Evolutionary conservation across 768 basidiomycete genomes (phyloP), one percentile per base, ranked within the genome.

Genomic region (Macrocybe gigantea): DNA sequence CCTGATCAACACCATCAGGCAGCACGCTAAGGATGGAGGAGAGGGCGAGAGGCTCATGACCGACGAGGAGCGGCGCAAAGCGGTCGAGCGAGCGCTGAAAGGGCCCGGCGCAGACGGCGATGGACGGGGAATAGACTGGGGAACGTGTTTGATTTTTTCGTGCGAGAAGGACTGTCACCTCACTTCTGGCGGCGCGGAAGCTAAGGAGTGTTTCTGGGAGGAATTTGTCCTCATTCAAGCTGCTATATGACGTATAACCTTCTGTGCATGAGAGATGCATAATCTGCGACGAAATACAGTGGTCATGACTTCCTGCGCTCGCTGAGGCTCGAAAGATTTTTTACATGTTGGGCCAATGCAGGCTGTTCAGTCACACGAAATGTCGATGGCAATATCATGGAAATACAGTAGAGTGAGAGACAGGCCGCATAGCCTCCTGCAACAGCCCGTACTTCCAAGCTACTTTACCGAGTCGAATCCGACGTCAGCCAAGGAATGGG

Each of bases 111-210:
- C 65, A 44, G 60, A 65, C 1, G 77, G 70, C 10, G 71, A 73
- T 35, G 44, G 13, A 44, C 67, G 69, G 37, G 85, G 85, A 0
- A 93, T 98, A 90, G 92, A 94, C 49, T 98, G 93, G 92, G 95
- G 95, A 0, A 94, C 88, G 1, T 83, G 86, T 48, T 71, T 95
- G 70, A 74, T 98, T 7, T 95, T 93, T 66, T 88, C 88, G 1
- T 97, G 95, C 59, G 77, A 77, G 57, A 75, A 74, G 40, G 90
- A 95, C 62, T 96, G 93, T 61, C 82, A 79, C 58, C 46, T 68
- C 22, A 22, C 22, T 22, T 22, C 22, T 45, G 68, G 65, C 38
- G 71, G 67, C 32, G 42, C 31, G 15, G 69, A 64, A 5, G 67
- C 64, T 35, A 71, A 68, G 37, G 73, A 76, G 30, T 68, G 66